Conservation (phyloP, 768 basidiomycete species). For the Tricholoma terreum region DNA sequence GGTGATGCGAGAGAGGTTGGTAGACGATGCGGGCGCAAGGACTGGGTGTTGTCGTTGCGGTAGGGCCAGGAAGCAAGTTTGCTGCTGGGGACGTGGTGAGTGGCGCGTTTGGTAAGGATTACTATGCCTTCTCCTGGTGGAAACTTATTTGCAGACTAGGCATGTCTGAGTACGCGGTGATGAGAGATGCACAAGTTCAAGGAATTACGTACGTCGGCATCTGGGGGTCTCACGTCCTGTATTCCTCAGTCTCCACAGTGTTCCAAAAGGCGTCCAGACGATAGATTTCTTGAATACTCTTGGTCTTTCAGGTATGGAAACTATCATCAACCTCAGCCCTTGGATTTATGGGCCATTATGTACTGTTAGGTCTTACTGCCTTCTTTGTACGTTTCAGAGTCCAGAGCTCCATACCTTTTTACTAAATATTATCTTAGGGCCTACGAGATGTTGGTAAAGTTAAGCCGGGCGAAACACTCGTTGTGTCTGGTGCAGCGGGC, state of each 20-base stretch:
- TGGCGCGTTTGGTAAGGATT: constrained; percentile 53
- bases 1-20: neutral
- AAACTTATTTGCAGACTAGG: constrained; percentile 37
- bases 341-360: neutral
- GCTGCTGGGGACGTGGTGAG: constrained; percentile 67
- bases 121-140: neutral
- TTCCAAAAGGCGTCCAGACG: constrained; percentile 55
- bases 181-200: constrained; percentile 48
- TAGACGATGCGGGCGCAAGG: constrained; percentile 72
- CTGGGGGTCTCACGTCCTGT: neutral
- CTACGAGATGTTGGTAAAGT: constrained; percentile 76
- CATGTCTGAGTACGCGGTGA: constrained; percentile 73
- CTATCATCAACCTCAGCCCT: neutral
- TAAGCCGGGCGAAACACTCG: constrained; percentile 80
- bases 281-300: constrained; percentile 83
- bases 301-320: constrained; percentile 59
- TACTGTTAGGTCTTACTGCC: constrained; percentile 68
- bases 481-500: constrained; percentile 90
- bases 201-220: constrained; percentile 51
- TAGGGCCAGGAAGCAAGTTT: constrained; percentile 52
- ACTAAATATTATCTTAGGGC: constrained; percentile 47
- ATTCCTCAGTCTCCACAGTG: constrained; percentile 28
- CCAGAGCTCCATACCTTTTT: neutral
- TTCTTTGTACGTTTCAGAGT: constrained; percentile 63
- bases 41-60: constrained; percentile 63